Evolutionary conservation across 2,329 filamentous ascomycete species (phyloP).

Genomic region (Tolypocladium nubicola): DNA sequence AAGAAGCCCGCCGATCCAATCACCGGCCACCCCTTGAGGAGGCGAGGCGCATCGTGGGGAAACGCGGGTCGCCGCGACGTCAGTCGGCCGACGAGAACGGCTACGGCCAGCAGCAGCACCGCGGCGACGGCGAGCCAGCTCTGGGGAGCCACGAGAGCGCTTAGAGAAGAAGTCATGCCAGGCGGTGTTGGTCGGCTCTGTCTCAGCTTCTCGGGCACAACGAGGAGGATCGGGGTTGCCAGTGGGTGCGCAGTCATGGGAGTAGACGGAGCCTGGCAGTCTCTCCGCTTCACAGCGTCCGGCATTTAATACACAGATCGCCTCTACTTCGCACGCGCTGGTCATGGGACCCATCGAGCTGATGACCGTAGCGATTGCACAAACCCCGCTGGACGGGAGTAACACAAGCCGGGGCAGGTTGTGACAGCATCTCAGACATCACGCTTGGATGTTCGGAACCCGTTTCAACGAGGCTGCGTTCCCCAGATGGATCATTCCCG

Average conservation of each 20-base stretch:
- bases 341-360: neutral
- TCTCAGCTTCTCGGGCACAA: neutral
- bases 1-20: constrained; percentile 35
- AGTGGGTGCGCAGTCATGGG: neutral
- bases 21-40: constrained; percentile 24
- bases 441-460: neutral
- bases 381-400: neutral
- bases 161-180: neutral
- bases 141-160: constrained; percentile 2
- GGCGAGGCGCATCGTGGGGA: constrained; percentile 12
- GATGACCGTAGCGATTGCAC: neutral
- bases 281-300: neutral
- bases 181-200: too few species aligned
- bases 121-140: constrained; percentile 5
- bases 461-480: too few species aligned
- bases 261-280: neutral
- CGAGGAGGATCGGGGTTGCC: neutral
- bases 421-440: neutral
- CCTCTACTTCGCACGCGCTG: neutral
- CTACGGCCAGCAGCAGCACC: constrained; percentile 1
- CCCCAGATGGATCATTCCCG: too few species aligned
- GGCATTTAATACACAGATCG: neutral
- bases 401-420: neutral
- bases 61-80: constrained; percentile 8
- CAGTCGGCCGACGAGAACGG: constrained; percentile 1